phyloP scores from a whole-genome alignment of 2,329 filamentous ascomycete species.

The Nothophoma quercina region DNA sequence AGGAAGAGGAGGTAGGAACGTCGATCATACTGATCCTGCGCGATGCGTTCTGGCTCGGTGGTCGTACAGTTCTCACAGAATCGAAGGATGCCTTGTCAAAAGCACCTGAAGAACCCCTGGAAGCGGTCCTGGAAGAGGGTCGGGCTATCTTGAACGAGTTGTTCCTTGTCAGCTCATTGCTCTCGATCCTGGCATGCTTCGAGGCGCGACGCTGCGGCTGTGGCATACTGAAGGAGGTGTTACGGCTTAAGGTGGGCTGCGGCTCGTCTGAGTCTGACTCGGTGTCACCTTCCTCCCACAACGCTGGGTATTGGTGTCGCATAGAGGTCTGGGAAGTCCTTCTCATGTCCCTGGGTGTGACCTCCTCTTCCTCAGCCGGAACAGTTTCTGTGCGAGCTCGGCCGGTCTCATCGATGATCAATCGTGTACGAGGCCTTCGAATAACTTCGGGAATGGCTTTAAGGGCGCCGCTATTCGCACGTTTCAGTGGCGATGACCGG shows the following conservation, averaged over 20 bases:
- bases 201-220: slow-evolving; percentile 40
- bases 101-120: slow-evolving; percentile 27
- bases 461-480: slow-evolving; percentile 51
- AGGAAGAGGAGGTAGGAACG: slow-evolving; percentile 32
- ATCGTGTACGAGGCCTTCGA: slow-evolving; percentile 51
- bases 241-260: slow-evolving; percentile 42
- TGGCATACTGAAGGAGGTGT: slow-evolving; percentile 47
- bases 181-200: slow-evolving; percentile 48
- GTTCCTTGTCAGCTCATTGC: slow-evolving; percentile 35
- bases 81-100: slow-evolving; percentile 45
- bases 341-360: slow-evolving; percentile 35
- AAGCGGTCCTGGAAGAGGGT: slow-evolving; percentile 38
- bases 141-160: slow-evolving; percentile 46
- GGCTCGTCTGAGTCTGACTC: slow-evolving; percentile 48
- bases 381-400: slow-evolving; percentile 57
- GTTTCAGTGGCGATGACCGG: slow-evolving; percentile 57
- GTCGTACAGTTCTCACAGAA: slow-evolving; percentile 34
- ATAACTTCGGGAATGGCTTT: slow-evolving; percentile 56
- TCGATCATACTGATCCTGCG: slow-evolving; percentile 46
- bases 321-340: slow-evolving; percentile 36
- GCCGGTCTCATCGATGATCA: slow-evolving; percentile 58
- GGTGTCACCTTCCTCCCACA: slow-evolving; percentile 53
- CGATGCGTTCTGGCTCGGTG: slow-evolving; percentile 31
- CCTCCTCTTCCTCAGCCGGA: slow-evolving; percentile 45
- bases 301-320: slow-evolving; percentile 52